Conservation (phyloP, 768 basidiomycete species). For the Termitomyces sp. region DNA sequence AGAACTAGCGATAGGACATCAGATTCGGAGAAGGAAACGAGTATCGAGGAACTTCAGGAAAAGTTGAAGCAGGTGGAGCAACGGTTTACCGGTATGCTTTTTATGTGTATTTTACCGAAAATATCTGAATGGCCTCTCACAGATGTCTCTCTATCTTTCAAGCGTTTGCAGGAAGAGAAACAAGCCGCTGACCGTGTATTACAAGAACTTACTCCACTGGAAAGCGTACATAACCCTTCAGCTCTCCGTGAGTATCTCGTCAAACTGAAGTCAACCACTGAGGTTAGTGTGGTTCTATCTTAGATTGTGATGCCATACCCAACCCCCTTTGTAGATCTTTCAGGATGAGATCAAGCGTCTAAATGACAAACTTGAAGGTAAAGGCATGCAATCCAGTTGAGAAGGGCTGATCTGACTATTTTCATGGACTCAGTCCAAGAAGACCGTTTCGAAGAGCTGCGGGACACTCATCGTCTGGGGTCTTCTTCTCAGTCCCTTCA, state of each 20-base stretch:
- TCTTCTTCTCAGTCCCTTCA: conserved; percentile 72
- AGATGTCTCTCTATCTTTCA: conserved; percentile 80
- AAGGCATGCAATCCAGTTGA: background rate
- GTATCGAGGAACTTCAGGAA: conserved; percentile 57
- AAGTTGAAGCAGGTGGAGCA: conserved; percentile 69
- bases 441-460: conserved; percentile 76
- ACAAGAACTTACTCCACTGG: conserved; percentile 64
- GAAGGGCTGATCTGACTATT: background rate
- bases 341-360: conserved; percentile 79
- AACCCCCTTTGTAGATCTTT: conserved; percentile 38
- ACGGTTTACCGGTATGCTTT: conserved; percentile 60
- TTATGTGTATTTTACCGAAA: background rate
- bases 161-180: conserved; percentile 69
- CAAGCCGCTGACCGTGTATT: conserved; percentile 62
- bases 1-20: background rate
- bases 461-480: conserved; percentile 78
- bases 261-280: conserved; percentile 58
- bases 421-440: conserved; percentile 59
- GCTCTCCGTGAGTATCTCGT: conserved; percentile 71
- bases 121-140: conserved; percentile 7
- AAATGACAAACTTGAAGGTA: conserved; percentile 70
- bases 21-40: conserved; percentile 5
- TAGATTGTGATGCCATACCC: background rate
- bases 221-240: conserved; percentile 55
- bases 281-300: conserved; percentile 40